Base-by-base conservation (phyloP, 345 rosid genomes). In the Litchi chinensis region DNA sequence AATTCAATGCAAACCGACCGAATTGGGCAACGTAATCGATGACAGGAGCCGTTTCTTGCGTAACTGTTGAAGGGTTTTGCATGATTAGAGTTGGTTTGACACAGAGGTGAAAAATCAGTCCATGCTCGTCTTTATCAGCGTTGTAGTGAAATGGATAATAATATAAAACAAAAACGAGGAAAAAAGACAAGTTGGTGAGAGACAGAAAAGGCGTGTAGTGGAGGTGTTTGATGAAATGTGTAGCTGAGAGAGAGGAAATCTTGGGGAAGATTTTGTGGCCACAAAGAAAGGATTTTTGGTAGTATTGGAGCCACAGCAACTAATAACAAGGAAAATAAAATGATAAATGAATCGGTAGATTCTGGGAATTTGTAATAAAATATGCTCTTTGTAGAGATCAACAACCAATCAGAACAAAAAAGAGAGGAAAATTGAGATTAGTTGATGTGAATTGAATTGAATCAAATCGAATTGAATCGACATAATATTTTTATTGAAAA, bases 11-110 rank as follows among this genome's bases (percentile, higher is more conserved):
- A 18, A 88, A 84, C 72, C 80, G 84, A 70, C 85, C 88, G 43
- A 96, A 79, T n/a, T 86, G 90, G 48, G 87, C 78, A 18, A 82
- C 85, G 74, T 86, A 76, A 87, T 92, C 93, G 73, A 89, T 65
- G 22, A 71, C 83, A 26, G 91, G 81, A n/a, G 82, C 71, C 28
- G 93, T 80, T 43, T 96, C 98, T 44, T 86, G 93, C 54, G 88
- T 77, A 46, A 85, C 89, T 7, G 92, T 78, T 56, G 95, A 90
- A 65, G 94, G 88, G 78, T 79, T 88, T 79, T 88, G 91, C 99
- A 95, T 95, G 79, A 77, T 71, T 68, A 22, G 9, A 18, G 19
- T 43, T 56, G 12, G 22, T 46, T 46, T 46, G 52, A 46, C 5
- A 32, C 37, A 32, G 37, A 32, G 37, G 37, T 32, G 37, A 2